Percentiles rank a stretch among this genome's conserved stretches.
phyloP scores from a whole-genome alignment of 2,329 filamentous ascomycete species.

The Fusarium marasasianum region DNA sequence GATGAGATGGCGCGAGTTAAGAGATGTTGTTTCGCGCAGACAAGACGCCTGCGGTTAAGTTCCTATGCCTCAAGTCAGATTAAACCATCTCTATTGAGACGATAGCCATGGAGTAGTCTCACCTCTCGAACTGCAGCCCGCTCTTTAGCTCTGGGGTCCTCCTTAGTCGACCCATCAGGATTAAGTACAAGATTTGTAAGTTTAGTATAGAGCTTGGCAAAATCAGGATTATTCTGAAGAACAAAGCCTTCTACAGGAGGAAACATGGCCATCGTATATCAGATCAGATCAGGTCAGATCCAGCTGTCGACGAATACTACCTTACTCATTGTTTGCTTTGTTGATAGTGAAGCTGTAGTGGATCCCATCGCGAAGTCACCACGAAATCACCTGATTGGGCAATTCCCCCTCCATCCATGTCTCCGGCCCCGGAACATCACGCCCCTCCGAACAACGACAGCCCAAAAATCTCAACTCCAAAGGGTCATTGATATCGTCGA shows the following conservation, averaged over 20 bases:
- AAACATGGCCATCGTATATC: conserved; percentile 55
- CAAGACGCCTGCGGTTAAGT: conserved; percentile 59
- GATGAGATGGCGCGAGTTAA: conserved; percentile 60
- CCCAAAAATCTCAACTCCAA: conserved; percentile 41
- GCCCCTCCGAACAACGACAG: conserved; percentile 26
- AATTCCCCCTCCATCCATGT: not conserved
- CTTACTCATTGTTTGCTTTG: not conserved
- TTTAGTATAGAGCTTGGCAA: conserved; percentile 65
- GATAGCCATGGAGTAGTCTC: conserved; percentile 4
- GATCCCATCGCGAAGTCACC: conserved; percentile 43
- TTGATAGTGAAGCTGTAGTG: conserved; percentile 19
- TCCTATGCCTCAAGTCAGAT: conserved; percentile 49
- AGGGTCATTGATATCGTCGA: conserved; percentile 5
- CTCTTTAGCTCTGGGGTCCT: conserved; percentile 60
- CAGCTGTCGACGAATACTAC: not conserved
- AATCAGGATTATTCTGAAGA: conserved; percentile 66
- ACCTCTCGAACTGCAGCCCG: conserved; percentile 62
- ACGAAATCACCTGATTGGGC: conserved; percentile 50
- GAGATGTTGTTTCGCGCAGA: conserved; percentile 60
- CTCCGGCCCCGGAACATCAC: conserved; percentile 42
- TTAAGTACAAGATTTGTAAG: conserved; percentile 65
- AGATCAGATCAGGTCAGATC: not conserved
- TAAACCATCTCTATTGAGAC: not conserved
- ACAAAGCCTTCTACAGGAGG: conserved; percentile 66
- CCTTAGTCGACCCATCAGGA: conserved; percentile 65